Base-by-base conservation (phyloP, 371 early-diverging fungal genomes). In the Catenaria anguillulae region DNA sequence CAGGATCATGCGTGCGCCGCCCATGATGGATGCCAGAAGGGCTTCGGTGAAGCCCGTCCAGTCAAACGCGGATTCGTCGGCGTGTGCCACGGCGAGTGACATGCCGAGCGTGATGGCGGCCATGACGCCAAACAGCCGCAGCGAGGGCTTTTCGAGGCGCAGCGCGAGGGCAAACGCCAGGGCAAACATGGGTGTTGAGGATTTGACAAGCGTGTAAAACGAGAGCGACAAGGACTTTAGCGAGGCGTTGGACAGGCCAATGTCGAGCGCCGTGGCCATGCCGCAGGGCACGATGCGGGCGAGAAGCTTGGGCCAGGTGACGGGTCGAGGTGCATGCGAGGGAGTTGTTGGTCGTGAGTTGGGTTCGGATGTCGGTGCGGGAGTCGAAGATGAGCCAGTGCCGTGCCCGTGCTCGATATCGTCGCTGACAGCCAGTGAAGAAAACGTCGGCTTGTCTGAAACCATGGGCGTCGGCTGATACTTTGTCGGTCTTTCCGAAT, bases 151-250 rank as follows among this genome's bases (percentile, higher is more conserved):
- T 66, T 94, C 95, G 56, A 93, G 80, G 3, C 84, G 73, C 70
- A 96, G 93, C 10, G 88, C 66, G 64, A 91, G 89, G 12, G 95
- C 88, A 71, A 94, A 94, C 21, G 90, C 35, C 24, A 96, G 74
- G 13, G 92, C 89, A 78, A 88, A 94, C 19, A 89, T 84, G 15
- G 90, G 89, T 15, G 86, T 81, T 33, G 85, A 84, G 35, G 89
- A 88, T 69, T 96, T 96, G 67, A 94, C 89, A 90, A 93, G 89
- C n/a, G 93, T 95, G 73, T 92, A 92, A 66, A 93, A 92, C 2
- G 91, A 83, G 35, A 95, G 79, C 0, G 92, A 85, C 45, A 94
- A 87, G 45, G 75, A 76, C 69, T 84, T 81, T 36, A 93, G 76
- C 29, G 86, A 84, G 4, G 86, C 78, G 71, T 92, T 93, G 43